Evolutionary conservation across 495 filamentous ascomycete genomes (phyloP), one percentile per base, ranked within the genome.

Genomic region (Letharia columbiana): DNA sequence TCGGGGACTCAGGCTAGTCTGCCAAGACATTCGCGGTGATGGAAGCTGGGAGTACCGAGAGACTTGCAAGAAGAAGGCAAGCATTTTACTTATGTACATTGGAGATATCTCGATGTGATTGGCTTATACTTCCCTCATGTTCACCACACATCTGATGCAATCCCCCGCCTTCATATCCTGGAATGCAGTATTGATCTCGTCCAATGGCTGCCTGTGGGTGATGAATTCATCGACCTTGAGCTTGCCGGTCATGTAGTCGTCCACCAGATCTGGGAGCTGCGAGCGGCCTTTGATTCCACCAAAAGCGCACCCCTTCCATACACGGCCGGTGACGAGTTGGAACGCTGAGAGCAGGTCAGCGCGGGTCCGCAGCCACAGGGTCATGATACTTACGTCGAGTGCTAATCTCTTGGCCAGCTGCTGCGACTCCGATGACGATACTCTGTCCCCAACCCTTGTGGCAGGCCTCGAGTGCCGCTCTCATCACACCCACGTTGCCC

Each of bases 221-320:
- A 98, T 98, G 82, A 98, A 98, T 81, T 98, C 94, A 73, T 98
- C 95, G 50, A 98, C 93, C 89, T 96, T 98, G 73, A 98, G 84
- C 72, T 89, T 84, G 68, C 92, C 92, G 35, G 81, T 81, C 75
- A 96, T 82, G 76, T 98, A 98, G 76, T 98, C 95, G 62, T 87
- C 82, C 9, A 98, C 92, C 39, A 98, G 85, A 63, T 83, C 88
- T 44, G 90, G 90, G 60, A 98, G 85, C 78, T 98, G 94, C 39
- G 89, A 85, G 71, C 94, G 91, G 67, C 94, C 94, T 82, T 98
- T 98, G 82, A 98, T 91, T 67, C 94, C 94, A 69, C 94, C 94
- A 72, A 98, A 98, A 37, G 94, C 94, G 74, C 93, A 96, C 66
- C 94, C 94, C 76, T 90, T 96, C 94, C 94, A 98, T 66, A 95